phyloP scores from a whole-genome alignment of 2,329 filamentous ascomycete species.

The Xylaria sp. region DNA sequence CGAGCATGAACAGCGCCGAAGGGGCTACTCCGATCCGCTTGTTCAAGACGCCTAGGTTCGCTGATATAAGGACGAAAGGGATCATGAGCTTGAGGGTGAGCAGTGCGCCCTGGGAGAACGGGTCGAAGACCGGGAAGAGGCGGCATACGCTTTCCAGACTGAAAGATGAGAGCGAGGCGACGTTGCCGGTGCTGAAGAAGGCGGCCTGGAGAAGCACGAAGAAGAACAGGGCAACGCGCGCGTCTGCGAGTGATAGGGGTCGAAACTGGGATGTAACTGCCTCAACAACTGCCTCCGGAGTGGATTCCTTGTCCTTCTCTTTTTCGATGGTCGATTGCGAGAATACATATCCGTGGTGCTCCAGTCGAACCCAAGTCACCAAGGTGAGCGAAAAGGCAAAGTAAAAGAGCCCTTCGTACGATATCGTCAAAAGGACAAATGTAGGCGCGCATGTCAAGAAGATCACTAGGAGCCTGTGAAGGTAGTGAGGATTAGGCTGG shows the following conservation, averaged over 20 bases:
- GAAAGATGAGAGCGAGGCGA: conserved; percentile 92
- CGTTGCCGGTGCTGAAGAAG: conserved; percentile 96
- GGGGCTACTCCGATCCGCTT: conserved; percentile 81
- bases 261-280: conserved; percentile 54
- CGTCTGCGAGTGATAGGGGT: conserved; percentile 78
- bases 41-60: conserved; percentile 93
- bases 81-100: conserved; percentile 89
- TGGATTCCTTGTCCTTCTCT: conserved; percentile 23
- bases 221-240: conserved; percentile 90
- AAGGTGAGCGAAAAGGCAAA: conserved; percentile 83
- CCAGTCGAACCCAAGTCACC: conserved; percentile 88
- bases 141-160: conserved; percentile 88
- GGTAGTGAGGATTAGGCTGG: conserved; percentile 83
- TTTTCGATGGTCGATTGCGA: conserved; percentile 37
- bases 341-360: conserved; percentile 73
- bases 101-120: conserved; percentile 87
- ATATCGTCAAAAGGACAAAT: conserved; percentile 96
- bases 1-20: conserved; percentile 89
- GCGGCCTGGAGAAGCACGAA: conserved; percentile 92
- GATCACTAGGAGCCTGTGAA: conserved; percentile 85
- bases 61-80: conserved; percentile 89
- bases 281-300: conserved; percentile 28
- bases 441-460: conserved; percentile 92
- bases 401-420: conserved; percentile 96
- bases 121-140: conserved; percentile 89